These are phyloP conservation scores for Xylaria sp. DNA, from an alignment of 2,329 filamentous ascomycete genomes.

Conservation along the genomic window DNA sequence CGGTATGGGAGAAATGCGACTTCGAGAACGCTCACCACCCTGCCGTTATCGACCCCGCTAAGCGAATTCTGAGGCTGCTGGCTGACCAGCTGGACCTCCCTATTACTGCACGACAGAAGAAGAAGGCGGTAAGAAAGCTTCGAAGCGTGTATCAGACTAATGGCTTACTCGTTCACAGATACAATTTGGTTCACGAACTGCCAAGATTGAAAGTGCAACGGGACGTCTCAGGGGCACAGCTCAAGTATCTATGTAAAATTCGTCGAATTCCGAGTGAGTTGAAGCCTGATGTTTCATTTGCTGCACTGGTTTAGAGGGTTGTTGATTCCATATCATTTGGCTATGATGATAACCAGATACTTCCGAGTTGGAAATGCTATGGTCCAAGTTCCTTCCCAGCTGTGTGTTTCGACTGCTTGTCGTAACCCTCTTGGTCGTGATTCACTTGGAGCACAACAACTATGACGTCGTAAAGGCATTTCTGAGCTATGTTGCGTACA, in stretches of 20 bases:
- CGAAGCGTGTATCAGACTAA: not conserved
- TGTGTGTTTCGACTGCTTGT: slow-evolving; percentile 62
- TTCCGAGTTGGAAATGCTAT: slow-evolving; percentile 66
- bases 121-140: slow-evolving; percentile 76
- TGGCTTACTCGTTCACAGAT: slow-evolving; percentile 62
- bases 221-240: slow-evolving; percentile 76
- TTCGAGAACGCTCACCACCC: slow-evolving; percentile 67
- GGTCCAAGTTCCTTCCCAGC: slow-evolving; percentile 35
- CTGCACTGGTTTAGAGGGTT: not conserved
- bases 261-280: slow-evolving; percentile 27
- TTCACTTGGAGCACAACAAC: slow-evolving; percentile 49
- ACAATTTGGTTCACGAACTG: slow-evolving; percentile 84
- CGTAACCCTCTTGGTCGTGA: slow-evolving; percentile 58
- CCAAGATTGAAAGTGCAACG: slow-evolving; percentile 76
- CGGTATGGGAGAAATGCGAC: slow-evolving; percentile 88
- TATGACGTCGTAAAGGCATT: slow-evolving; percentile 72
- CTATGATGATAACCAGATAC: slow-evolving; percentile 81
- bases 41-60: slow-evolving; percentile 75
- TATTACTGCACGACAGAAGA: slow-evolving; percentile 84
- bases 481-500: slow-evolving; percentile 63
- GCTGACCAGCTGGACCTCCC: slow-evolving; percentile 79
- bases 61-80: slow-evolving; percentile 81
- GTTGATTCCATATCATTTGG: slow-evolving; percentile 49
- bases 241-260: slow-evolving; percentile 56
- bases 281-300: not conserved